phyloP scores from a whole-genome alignment of 139 green algal genomes.

The Ettlia oleoabundans region DNA sequence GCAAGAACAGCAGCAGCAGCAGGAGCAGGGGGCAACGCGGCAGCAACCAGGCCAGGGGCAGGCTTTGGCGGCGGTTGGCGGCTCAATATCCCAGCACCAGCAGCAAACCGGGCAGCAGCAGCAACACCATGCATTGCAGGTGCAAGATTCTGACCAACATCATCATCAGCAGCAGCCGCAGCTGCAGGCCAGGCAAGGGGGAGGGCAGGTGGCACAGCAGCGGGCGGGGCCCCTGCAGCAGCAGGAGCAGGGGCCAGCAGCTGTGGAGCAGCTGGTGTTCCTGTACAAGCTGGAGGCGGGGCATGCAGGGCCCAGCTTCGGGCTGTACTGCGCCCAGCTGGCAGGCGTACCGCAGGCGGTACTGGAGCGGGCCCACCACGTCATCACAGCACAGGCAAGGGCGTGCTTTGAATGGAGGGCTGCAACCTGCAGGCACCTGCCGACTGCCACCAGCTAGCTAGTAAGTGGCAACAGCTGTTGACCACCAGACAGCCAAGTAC shows the following conservation, averaged over 20 bases:
- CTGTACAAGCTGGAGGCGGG: constrained; percentile 78
- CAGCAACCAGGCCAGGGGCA: neutral
- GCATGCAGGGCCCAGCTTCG: constrained; percentile 67
- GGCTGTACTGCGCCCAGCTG: constrained; percentile 62
- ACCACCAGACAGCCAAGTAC: too few relatives aligned
- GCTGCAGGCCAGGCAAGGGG: neutral
- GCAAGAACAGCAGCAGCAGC: neutral
- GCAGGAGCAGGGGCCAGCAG: too few relatives aligned
- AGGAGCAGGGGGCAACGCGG: neutral
- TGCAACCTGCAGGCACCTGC: neutral
- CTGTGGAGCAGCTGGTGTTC: constrained; percentile 63
- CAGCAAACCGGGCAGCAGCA: neutral
- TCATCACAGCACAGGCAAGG: constrained; percentile 6
- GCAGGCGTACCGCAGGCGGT: constrained; percentile 40
- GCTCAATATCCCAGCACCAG: neutral
- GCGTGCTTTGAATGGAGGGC: neutral
- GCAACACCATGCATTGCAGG: too few relatives aligned
- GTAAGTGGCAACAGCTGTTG: too few relatives aligned
- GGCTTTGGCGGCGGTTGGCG: neutral
- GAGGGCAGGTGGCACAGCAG: neutral
- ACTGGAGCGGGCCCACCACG: constrained; percentile 16
- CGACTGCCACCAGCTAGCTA: too few relatives aligned
- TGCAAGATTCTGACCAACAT: too few relatives aligned
- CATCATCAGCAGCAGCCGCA: neutral
- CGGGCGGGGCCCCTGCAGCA: too few relatives aligned